phyloP scores from a whole-genome alignment of 257 asterid genomes.

The Salvia hispanica region DNA sequence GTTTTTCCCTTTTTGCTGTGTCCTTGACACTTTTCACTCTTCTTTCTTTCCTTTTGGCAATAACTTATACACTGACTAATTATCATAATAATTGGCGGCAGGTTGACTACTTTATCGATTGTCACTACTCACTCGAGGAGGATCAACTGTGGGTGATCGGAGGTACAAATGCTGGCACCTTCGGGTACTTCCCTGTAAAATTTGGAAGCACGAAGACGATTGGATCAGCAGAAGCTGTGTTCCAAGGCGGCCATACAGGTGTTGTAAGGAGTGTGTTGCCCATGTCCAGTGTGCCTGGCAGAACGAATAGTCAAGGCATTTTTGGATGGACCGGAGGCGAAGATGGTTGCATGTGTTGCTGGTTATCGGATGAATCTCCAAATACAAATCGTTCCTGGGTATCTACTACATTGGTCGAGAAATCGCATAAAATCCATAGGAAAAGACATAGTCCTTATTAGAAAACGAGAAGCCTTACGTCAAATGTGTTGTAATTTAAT shows the following conservation, averaged over 20 bases:
- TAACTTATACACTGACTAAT: neutral
- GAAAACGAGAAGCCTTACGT: neutral
- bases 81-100: conserved; percentile 24
- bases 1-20: neutral
- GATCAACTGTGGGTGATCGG: conserved; percentile 77
- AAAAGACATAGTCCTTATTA: conserved; percentile 68
- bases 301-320: conserved; percentile 40
- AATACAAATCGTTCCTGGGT: conserved; percentile 58
- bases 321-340: conserved; percentile 96
- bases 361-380: conserved; percentile 60
- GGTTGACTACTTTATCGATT: conserved; percentile 90
- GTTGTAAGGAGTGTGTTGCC: conserved; percentile 73
- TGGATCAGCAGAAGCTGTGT: conserved; percentile 74
- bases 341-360: conserved; percentile 91
- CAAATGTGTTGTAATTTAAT: conserved; percentile 4
- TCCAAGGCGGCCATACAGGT: conserved; percentile 81
- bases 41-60: too few species aligned
- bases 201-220: conserved; percentile 39
- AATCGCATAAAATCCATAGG: conserved; percentile 46
- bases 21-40: neutral
- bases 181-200: conserved; percentile 77
- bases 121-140: conserved; percentile 78
- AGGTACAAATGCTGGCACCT: conserved; percentile 71
- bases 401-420: conserved; percentile 56
- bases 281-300: conserved; percentile 46